Evolutionary conservation across 2,329 filamentous ascomycete genomes (phyloP), one percentile per base, ranked within the genome.

Genomic region (Nakataea oryzae): DNA sequence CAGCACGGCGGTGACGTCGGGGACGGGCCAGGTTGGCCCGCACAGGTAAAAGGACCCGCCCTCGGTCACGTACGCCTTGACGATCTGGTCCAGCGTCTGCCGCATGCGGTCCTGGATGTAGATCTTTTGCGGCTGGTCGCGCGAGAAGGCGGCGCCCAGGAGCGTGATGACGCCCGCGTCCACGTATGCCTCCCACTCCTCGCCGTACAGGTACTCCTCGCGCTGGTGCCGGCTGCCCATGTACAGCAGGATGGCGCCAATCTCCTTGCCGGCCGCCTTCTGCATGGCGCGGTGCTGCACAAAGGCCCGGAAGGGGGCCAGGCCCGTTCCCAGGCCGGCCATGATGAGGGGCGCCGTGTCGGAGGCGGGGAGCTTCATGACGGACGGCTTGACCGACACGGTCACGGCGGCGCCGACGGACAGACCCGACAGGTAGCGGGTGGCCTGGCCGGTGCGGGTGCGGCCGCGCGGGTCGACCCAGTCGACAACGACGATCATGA

Each of bases 81-180:
- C 83, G 66, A 99, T 96, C 65, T 95, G 87, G 57, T 80, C 78
- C 64, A 97, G 78, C 0, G 88, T 91, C 83, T 97, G 83, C 63
- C 95, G 83, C 95, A 99, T 99, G 67, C 93, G 86, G 74, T 99
- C 95, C 80, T 99, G 95, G 72, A 99, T 99, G 78, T 99, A 99
- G 67, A 99, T 96, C 86, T 99, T 99, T 79, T 97, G 83, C 21
- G 91, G 89, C 82, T 99, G 95, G 73, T 99, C 95, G 73, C 95
- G 89, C 63, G 91, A 96, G 82, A 99, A 99, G 56, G 95, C 95
- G 60, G 91, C 86, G 61, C 95, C 95, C 60, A 99, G 85, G 55
- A 96, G 84, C 0, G 95, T 99, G 73, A 99, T 93, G 69, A 99
- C 91, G 60, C 95, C 95, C 0, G 95, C 92, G 64, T 93, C 93